phyloP scores from a whole-genome alignment of 345 rosid genomes.

The Citrus medica region DNA sequence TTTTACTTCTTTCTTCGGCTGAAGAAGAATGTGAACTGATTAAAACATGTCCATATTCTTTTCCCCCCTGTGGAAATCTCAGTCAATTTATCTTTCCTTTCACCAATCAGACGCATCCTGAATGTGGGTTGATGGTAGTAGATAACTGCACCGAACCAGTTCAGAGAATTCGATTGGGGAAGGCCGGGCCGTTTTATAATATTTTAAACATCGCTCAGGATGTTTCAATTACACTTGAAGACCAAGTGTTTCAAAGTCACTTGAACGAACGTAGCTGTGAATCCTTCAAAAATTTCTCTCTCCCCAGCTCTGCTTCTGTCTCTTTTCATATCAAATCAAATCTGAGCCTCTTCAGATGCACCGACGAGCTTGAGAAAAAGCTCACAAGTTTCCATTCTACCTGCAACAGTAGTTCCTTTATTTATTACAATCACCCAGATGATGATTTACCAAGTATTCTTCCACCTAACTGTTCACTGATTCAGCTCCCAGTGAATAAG shows the following conservation, averaged over 20 bases:
- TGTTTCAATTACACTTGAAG: constrained; percentile 12
- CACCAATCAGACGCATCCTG: background rate
- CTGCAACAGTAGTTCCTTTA: background rate
- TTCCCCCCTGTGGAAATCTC: constrained; percentile 5
- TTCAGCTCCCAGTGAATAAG: constrained; percentile 21
- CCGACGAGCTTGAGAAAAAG: background rate
- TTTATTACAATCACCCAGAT: background rate
- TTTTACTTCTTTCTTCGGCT: background rate
- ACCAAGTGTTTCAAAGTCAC: constrained; percentile 8
- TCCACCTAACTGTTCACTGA: constrained; percentile 22
- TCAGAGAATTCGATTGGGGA: constrained; percentile 29
- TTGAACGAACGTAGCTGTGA: background rate
- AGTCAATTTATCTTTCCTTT: constrained; percentile 20
- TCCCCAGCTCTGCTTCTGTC: constrained; percentile 28
- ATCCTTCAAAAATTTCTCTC: constrained; percentile 22
- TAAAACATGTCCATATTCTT: background rate
- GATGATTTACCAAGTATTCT: background rate
- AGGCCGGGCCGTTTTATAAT: constrained; percentile 20
- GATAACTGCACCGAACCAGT: constrained; percentile 16
- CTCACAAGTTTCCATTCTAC: background rate
- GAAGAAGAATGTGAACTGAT: background rate
- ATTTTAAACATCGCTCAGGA: constrained; percentile 28
- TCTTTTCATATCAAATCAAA: background rate
- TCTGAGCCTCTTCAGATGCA: constrained; percentile 28
- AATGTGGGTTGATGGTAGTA: constrained; percentile 27